phyloP scores from a whole-genome alignment of 768 basidiomycete genomes.

The Tricholoma furcatifolium region DNA sequence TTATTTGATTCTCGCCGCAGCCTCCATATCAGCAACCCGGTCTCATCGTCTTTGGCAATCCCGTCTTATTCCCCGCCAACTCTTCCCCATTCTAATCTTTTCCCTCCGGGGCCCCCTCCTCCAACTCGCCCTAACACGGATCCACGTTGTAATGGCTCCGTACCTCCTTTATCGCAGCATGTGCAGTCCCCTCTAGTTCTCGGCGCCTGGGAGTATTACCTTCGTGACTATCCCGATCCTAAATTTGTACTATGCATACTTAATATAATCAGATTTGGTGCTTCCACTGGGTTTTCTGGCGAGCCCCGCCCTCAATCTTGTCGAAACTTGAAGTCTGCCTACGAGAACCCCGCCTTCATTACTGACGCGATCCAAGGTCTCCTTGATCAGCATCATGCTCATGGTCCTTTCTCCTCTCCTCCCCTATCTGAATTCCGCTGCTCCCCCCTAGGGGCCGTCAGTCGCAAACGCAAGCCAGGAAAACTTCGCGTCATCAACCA shows the following conservation, averaged over 20 bases:
- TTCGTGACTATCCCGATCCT: slow-evolving; percentile 26
- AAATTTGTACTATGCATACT: slow-evolving; percentile 23
- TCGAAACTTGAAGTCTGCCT: slow-evolving; percentile 26
- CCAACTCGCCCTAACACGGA: no score
- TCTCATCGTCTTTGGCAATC: no score
- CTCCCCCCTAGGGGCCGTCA: slow-evolving; percentile 25
- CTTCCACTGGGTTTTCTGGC: slow-evolving; percentile 25
- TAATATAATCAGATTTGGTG: slow-evolving; percentile 27
- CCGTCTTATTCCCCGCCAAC: no score
- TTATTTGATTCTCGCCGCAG: no score
- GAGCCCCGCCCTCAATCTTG: slow-evolving; percentile 10
- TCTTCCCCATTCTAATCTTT: no score
- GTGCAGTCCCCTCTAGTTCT: slow-evolving; percentile 15
- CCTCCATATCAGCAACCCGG: no score
- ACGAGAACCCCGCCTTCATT: slow-evolving; percentile 10
- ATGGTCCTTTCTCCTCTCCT: slow-evolving; percentile 20
- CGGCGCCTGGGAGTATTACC: slow-evolving; percentile 20
- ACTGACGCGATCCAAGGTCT: no score
- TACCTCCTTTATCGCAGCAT: slow-evolving; percentile 4
- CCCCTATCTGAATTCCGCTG: slow-evolving; percentile 18
- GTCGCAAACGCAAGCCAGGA: slow-evolving; percentile 17
- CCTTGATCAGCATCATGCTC: slow-evolving; percentile 9
- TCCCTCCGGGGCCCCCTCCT: no score
- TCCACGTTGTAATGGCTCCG: no score
- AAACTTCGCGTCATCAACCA: slow-evolving; percentile 28